These are phyloP conservation scores for Yarrowia hollandica DNA, from an alignment of 805 yeast genomes.

Conservation along the genomic window DNA sequence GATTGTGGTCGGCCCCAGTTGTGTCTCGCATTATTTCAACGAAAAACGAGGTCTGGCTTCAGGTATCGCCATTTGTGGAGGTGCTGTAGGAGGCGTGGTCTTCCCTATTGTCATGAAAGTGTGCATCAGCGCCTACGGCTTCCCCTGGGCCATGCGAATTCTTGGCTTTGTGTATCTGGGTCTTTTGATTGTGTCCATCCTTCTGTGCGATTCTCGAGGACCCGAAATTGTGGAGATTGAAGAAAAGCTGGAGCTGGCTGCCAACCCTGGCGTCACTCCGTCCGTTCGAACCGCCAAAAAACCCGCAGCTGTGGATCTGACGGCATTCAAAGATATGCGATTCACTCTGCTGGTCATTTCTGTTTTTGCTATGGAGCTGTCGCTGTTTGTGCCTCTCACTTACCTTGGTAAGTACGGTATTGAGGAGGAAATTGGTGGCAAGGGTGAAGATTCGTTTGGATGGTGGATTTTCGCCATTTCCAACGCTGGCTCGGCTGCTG, in stretches of 20 bases:
- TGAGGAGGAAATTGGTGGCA: slow-evolving; percentile 35
- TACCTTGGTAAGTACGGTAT: slow-evolving; percentile 59
- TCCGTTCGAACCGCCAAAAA: not conserved
- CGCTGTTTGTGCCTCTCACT: slow-evolving; percentile 53
- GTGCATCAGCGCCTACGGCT: slow-evolving; percentile 53
- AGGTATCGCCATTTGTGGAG: slow-evolving; percentile 65
- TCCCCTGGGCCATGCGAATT: slow-evolving; percentile 59
- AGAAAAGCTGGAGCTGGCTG: not conserved
- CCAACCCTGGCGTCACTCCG: slow-evolving; percentile 4
- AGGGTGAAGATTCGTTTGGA: slow-evolving; percentile 31
- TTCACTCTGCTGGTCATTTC: slow-evolving; percentile 39
- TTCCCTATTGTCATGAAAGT: slow-evolving; percentile 56
- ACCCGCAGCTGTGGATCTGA: slow-evolving; percentile 37
- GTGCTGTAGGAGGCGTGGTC: slow-evolving; percentile 64
- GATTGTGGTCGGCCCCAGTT: slow-evolving; percentile 53
- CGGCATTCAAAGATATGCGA: slow-evolving; percentile 37
- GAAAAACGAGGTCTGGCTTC: slow-evolving; percentile 58
- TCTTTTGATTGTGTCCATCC: slow-evolving; percentile 40
- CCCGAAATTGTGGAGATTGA: slow-evolving; percentile 29
- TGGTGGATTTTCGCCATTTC: slow-evolving; percentile 50
- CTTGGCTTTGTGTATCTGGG: slow-evolving; percentile 45
- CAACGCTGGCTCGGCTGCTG: slow-evolving; percentile 52
- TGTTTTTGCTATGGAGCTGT: slow-evolving; percentile 49
- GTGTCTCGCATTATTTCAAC: slow-evolving; percentile 62
- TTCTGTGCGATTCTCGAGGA: slow-evolving; percentile 42